phyloP scores from a whole-genome alignment of 495 filamentous ascomycete species.

The Trypethelium eluteriae region DNA sequence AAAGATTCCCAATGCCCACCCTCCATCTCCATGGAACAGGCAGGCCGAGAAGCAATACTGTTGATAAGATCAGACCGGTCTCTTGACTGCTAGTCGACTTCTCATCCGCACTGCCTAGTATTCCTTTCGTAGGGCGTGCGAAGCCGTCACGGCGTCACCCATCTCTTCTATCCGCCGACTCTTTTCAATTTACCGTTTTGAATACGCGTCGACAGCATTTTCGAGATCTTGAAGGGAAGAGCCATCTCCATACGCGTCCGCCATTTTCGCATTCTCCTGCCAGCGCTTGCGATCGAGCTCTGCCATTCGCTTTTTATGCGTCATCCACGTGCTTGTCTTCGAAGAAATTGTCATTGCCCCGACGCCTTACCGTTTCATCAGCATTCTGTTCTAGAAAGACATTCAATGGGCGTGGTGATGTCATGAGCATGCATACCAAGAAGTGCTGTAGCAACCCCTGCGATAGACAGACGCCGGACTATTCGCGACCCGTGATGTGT shows the following conservation, averaged over 20 bases:
- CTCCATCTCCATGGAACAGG: too few relatives aligned
- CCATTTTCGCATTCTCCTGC: conserved; percentile 8
- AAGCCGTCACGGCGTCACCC: not conserved
- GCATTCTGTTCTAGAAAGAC: not conserved
- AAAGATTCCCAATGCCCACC: too few relatives aligned
- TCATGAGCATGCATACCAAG: not conserved
- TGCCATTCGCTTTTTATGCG: not conserved
- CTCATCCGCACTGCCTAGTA: too few relatives aligned
- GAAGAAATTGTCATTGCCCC: not conserved
- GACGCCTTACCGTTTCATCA: not conserved
- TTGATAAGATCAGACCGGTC: too few relatives aligned
- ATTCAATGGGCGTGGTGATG: not conserved
- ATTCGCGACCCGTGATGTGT: not conserved
- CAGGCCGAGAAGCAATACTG: too few relatives aligned
- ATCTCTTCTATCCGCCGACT: not conserved
- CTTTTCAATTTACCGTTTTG: not conserved
- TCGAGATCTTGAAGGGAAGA: conserved; percentile 3
- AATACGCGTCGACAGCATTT: not conserved
- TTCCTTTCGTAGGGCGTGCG: too few relatives aligned
- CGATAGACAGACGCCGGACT: not conserved
- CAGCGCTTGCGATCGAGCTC: conserved; percentile 7
- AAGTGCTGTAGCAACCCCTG: conserved; percentile 1
- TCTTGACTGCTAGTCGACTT: too few relatives aligned
- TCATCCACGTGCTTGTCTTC: not conserved
- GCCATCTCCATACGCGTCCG: conserved; percentile 4